phyloP scores from a whole-genome alignment of 2,329 filamentous ascomycete species.

The Scedosporium minutisporum region DNA sequence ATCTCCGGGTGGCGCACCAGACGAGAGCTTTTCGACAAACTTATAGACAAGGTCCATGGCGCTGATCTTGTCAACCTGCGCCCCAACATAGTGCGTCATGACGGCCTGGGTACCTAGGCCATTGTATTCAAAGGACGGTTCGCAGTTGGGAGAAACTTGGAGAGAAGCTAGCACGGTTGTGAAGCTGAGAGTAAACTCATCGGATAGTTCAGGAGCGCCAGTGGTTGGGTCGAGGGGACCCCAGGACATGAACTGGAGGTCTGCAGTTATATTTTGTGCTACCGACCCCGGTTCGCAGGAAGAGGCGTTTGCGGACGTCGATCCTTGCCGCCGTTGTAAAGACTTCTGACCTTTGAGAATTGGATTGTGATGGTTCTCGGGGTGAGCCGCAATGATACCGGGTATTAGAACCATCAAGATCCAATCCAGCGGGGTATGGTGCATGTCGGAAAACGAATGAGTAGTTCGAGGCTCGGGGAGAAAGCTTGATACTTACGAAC shows the following conservation, averaged over 20 bases:
- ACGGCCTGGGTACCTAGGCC: not conserved
- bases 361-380: too few species aligned
- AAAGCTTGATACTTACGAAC: too few species aligned
- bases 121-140: not conserved
- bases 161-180: not conserved
- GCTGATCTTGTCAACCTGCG: not conserved
- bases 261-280: not conserved
- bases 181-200: not conserved
- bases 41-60: not conserved
- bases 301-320: not conserved
- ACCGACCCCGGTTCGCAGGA: not conserved
- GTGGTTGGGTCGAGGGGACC: not conserved
- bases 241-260: not conserved
- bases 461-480: too few species aligned
- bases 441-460: too few species aligned
- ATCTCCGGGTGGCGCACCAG: not conserved
- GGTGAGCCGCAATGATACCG: too few species aligned
- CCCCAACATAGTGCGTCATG: not conserved
- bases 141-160: not conserved
- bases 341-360: too few species aligned
- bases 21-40: not conserved
- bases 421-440: too few species aligned
- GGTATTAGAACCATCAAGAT: too few species aligned
- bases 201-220: not conserved
- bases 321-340: too few species aligned